Conservation (phyloP, 2,329 filamentous ascomycete genomes). For the Ceratocystis colombiana region DNA sequence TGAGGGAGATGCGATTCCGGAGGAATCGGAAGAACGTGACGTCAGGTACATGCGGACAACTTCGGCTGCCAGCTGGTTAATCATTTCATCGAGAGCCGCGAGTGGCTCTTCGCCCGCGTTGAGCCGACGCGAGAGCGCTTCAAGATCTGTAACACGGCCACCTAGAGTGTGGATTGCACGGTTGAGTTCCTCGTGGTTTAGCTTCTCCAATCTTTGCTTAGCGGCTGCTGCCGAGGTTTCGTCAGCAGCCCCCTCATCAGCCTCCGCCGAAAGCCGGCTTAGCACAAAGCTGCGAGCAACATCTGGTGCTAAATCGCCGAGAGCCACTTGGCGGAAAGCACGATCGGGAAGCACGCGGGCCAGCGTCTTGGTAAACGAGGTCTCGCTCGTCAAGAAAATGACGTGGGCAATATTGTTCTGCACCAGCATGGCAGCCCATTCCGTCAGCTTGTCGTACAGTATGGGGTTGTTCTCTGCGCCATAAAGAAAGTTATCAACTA, state of each 20-base stretch:
- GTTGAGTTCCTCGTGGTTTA: slow-evolving; percentile 62
- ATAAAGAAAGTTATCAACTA: slow-evolving; percentile 86
- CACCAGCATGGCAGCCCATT: slow-evolving; percentile 81
- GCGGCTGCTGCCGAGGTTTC: slow-evolving; percentile 32
- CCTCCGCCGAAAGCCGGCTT: slow-evolving; percentile 48
- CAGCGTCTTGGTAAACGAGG: slow-evolving; percentile 77
- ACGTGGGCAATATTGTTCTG: slow-evolving; percentile 87
- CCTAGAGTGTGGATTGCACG: slow-evolving; percentile 71
- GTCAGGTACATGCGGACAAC: slow-evolving; percentile 84
- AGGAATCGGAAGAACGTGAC: slow-evolving; percentile 28
- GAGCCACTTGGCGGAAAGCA: slow-evolving; percentile 73
- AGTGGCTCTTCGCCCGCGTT: slow-evolving; percentile 75
- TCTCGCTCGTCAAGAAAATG: slow-evolving; percentile 83
- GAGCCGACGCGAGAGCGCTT: slow-evolving; percentile 83
- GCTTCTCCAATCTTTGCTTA: slow-evolving; percentile 26
- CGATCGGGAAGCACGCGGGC: slow-evolving; percentile 81
- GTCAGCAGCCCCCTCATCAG: slow-evolving; percentile 34
- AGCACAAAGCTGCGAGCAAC: slow-evolving; percentile 87
- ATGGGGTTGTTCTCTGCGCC: slow-evolving; percentile 54
- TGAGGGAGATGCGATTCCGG: background rate
- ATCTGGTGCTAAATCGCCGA: slow-evolving; percentile 77
- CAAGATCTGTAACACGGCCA: slow-evolving; percentile 87
- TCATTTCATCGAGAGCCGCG: slow-evolving; percentile 75
- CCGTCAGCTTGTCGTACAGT: slow-evolving; percentile 70
- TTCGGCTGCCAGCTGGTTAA: slow-evolving; percentile 78